Percentiles rank a stretch among this genome's conserved stretches.
Evolutionary conservation across 495 filamentous ascomycete species (phyloP).

Genomic region (Penicillium robsamsonii): DNA sequence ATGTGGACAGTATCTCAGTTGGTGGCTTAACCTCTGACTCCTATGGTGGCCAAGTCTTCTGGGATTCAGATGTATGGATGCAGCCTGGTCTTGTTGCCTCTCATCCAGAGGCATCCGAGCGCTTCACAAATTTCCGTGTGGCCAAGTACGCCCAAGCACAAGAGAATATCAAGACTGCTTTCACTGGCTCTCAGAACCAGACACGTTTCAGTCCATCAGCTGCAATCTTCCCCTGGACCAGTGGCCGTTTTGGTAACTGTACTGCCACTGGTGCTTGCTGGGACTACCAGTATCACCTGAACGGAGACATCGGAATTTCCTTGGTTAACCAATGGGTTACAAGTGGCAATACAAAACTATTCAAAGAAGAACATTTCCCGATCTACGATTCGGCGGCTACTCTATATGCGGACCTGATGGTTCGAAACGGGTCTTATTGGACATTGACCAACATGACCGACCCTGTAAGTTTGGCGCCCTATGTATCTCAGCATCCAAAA

Average conservation of each 20-base stretch:
- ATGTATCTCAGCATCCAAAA: not conserved
- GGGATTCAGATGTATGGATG: conserved; percentile 70
- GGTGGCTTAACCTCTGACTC: conserved; percentile 61
- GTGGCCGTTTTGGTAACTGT: conserved; percentile 63
- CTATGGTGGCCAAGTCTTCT: conserved; percentile 62
- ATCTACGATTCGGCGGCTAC: conserved; percentile 59
- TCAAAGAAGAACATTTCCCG: conserved; percentile 53
- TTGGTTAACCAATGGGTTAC: conserved; percentile 60
- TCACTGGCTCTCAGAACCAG: conserved; percentile 49
- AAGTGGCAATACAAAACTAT: conserved; percentile 56
- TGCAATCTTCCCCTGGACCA: conserved; percentile 63
- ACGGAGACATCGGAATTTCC: conserved; percentile 69
- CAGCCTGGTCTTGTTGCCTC: conserved; percentile 60
- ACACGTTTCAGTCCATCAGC: conserved; percentile 51
- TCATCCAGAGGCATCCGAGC: conserved; percentile 54
- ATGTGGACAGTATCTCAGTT: conserved; percentile 58
- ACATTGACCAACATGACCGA: conserved; percentile 71
- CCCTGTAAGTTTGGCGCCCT: conserved; percentile 47
- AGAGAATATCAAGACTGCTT: conserved; percentile 48
- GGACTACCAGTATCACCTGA: conserved; percentile 59
- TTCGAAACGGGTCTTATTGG: conserved; percentile 53
- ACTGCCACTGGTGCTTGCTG: conserved; percentile 65
- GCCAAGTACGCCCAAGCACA: conserved; percentile 52
- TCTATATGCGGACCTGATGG: conserved; percentile 54
- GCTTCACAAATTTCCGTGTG: conserved; percentile 58